Conservation (phyloP, 371 early-diverging fungal species). For the Syncephalastrum racemosum region DNA sequence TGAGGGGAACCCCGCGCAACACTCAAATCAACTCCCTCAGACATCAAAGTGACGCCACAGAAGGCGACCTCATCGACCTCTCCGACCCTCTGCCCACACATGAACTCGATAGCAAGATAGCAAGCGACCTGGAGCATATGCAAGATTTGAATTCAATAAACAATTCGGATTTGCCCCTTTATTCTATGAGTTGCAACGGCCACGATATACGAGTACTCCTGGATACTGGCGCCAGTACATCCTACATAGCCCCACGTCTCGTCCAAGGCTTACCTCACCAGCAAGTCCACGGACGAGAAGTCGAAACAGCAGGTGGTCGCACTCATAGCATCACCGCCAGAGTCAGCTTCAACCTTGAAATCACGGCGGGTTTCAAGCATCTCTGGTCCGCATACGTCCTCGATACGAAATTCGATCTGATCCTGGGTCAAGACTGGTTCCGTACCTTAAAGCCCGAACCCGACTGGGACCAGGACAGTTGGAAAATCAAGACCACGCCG, state of each 20-base stretch:
- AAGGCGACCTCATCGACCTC: too few species aligned
- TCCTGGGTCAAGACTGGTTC: too few species aligned
- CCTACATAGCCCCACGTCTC: constrained; percentile 6
- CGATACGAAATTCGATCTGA: constrained; percentile 12
- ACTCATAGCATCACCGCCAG: constrained; percentile 1
- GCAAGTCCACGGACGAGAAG: neutral
- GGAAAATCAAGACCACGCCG: constrained; percentile 1
- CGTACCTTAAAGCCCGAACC: constrained; percentile 3
- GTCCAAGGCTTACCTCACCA: too few species aligned
- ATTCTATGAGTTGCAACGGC: constrained; percentile 4
- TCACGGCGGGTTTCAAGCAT: too few species aligned
- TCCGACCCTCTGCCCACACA: too few species aligned
- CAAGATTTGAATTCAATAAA: constrained; percentile 1
- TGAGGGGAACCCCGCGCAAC: too few species aligned
- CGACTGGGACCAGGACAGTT: constrained; percentile 7
- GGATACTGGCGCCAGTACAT: constrained; percentile 5
- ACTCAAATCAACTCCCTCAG: too few species aligned
- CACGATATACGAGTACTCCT: neutral
- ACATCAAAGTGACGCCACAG: too few species aligned
- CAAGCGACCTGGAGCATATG: neutral
- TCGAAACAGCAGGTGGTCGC: constrained; percentile 10
- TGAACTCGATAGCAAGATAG: too few species aligned
- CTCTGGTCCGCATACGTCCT: constrained; percentile 10
- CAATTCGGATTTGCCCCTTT: neutral
- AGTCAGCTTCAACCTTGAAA: too few species aligned